Conservation (phyloP, 176 grass and related monocot species). For the Aegilops sharonensis region DNA sequence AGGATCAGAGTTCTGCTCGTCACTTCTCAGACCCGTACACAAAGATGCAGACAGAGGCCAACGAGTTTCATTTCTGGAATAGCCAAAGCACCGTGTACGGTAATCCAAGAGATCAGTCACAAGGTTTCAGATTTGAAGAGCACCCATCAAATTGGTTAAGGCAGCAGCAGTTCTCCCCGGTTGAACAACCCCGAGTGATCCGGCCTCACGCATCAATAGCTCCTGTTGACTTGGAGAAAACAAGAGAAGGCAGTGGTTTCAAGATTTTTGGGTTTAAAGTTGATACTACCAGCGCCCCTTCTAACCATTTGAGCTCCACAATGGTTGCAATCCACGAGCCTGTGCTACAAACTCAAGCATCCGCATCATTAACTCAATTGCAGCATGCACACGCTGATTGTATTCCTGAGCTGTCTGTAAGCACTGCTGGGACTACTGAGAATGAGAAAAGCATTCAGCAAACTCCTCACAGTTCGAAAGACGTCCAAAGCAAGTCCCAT, state of each 20-base stretch:
- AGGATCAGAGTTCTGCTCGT: slow-evolving; percentile 42
- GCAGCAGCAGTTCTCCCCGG: slow-evolving; percentile 39
- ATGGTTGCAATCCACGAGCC: slow-evolving; percentile 53
- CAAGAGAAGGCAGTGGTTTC: slow-evolving; percentile 63
- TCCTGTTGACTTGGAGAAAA: slow-evolving; percentile 60
- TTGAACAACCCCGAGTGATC: slow-evolving; percentile 47
- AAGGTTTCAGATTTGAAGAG: slow-evolving; percentile 45
- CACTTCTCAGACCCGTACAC: slow-evolving; percentile 46
- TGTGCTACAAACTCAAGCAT: slow-evolving; percentile 37
- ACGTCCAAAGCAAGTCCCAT: slow-evolving; percentile 61
- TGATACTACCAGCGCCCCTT: slow-evolving; percentile 46
- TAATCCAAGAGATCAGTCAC: slow-evolving; percentile 40
- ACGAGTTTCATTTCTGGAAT: slow-evolving; percentile 40
- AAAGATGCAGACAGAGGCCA: slow-evolving; percentile 25
- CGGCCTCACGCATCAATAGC: slow-evolving; percentile 56
- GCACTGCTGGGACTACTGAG: slow-evolving; percentile 50
- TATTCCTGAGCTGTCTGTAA: slow-evolving; percentile 65
- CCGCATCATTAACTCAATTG: slow-evolving; percentile 31
- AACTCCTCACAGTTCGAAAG: slow-evolving; percentile 46
- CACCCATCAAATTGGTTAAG: slow-evolving; percentile 57
- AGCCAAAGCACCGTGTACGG: slow-evolving; percentile 37
- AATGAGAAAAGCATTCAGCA: slow-evolving; percentile 57
- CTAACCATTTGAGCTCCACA: slow-evolving; percentile 46
- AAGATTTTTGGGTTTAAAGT: slow-evolving; percentile 92
- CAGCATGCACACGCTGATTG: slow-evolving; percentile 47